These are phyloP conservation scores for Colletotrichum simmondsii DNA, from an alignment of 2,329 filamentous ascomycete species.

Conservation along the genomic window DNA sequence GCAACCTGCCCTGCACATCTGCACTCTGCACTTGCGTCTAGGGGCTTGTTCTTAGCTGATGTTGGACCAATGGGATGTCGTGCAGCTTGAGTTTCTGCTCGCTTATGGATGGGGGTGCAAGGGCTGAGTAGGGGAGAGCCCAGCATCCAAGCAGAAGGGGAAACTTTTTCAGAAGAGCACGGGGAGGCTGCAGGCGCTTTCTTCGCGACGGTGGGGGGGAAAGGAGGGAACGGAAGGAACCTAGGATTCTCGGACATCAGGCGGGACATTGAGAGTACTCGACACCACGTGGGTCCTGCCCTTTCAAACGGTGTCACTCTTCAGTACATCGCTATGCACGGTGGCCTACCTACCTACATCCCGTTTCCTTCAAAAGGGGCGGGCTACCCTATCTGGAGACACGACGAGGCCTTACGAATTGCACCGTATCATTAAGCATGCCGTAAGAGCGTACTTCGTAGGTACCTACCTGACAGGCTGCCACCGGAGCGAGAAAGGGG, in stretches of 20 bases:
- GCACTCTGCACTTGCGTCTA: conserved; percentile 9
- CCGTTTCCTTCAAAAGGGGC: conserved; percentile 25
- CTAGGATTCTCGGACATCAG: conserved; percentile 27
- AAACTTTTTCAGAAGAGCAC: conserved; percentile 25
- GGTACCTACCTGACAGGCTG: neutral
- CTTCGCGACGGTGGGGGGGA: conserved; percentile 11
- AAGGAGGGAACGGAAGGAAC: neutral
- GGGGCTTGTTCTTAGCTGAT: conserved; percentile 22
- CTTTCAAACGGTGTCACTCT: neutral
- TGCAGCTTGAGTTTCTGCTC: conserved; percentile 20
- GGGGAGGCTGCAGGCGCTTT: conserved; percentile 28
- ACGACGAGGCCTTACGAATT: neutral
- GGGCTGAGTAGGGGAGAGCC: conserved; percentile 11
- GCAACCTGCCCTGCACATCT: neutral
- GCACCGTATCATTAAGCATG: neutral
- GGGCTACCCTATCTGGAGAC: neutral
- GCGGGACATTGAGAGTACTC: conserved; percentile 25
- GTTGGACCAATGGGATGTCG: conserved; percentile 13
- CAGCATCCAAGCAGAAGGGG: conserved; percentile 21
- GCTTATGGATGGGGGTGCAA: conserved; percentile 15
- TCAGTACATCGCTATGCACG: conserved; percentile 24
- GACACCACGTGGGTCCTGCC: neutral
- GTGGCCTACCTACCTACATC: conserved; percentile 12
- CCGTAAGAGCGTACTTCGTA: neutral
- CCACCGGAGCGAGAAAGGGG: neutral